Evolutionary conservation across 2,329 filamentous ascomycete species (phyloP).

Genomic region (Pestalotiopsis sp.): DNA sequence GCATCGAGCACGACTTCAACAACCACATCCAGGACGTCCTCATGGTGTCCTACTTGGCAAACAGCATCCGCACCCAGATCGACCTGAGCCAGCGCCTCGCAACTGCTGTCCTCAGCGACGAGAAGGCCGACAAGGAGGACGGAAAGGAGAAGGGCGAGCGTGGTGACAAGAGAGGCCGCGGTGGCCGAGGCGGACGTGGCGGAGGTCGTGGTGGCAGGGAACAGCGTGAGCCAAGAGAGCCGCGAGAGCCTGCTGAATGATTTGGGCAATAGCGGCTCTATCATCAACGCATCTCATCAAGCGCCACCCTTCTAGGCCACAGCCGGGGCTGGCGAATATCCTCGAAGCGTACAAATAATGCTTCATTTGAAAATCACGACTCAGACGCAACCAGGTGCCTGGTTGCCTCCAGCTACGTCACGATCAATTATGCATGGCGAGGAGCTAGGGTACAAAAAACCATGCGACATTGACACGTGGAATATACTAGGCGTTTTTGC

Average conservation of each 20-base stretch:
- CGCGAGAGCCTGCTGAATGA: conserved; percentile 47
- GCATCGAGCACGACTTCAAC: conserved; percentile 98
- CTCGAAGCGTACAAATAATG: background rate
- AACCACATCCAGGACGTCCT: conserved; percentile 99
- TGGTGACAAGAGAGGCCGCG: conserved; percentile 40
- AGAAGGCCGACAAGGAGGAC: conserved; percentile 47
- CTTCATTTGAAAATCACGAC: conserved; percentile 4
- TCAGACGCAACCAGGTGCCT: background rate
- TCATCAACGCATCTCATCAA: background rate
- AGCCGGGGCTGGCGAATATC: background rate
- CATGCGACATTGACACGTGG: conserved; percentile 1
- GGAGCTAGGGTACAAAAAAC: conserved; percentile 14
- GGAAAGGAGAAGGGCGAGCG: conserved; percentile 48
- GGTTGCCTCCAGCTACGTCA: conserved; percentile 1
- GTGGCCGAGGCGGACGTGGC: conserved; percentile 45
- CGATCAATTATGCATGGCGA: conserved; percentile 14
- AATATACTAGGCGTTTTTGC: conserved; percentile 16
- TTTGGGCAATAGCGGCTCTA: background rate
- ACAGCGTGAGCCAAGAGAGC: conserved; percentile 50
- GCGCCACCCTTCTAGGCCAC: background rate
- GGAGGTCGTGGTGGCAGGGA: conserved; percentile 54
- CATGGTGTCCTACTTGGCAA: conserved; percentile 96
- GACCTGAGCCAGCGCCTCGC: conserved; percentile 95
- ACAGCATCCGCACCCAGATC: conserved; percentile 98
- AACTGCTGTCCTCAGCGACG: conserved; percentile 66